phyloP scores from a whole-genome alignment of 1,284 basidiomycete species.

The Pseudozyma sp. region DNA sequence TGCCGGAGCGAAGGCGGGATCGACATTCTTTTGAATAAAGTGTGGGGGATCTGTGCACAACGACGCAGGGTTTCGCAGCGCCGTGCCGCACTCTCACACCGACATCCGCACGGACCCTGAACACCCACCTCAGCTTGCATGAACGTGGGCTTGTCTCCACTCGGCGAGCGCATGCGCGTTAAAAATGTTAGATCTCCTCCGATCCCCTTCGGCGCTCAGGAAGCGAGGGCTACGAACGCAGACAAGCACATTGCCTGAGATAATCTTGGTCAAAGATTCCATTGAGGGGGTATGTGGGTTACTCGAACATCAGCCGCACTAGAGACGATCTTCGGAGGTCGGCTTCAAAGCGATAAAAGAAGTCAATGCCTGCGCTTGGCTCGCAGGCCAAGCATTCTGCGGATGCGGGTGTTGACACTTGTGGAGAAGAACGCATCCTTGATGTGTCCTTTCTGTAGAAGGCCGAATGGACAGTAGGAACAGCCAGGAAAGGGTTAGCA shows the following conservation, averaged over 20 bases:
- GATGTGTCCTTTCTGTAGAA: constrained; percentile 38
- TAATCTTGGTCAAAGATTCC: too few species aligned
- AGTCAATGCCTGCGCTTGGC: constrained; percentile 35
- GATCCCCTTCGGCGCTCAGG: too few species aligned
- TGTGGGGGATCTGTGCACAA: constrained; percentile 20
- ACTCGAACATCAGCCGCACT: too few species aligned
- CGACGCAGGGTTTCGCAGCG: constrained; percentile 24
- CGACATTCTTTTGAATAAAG: constrained; percentile 5
- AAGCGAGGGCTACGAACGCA: too few species aligned
- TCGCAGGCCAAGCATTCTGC: constrained; percentile 40
- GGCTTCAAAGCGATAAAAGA: too few species aligned
- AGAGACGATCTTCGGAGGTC: too few species aligned
- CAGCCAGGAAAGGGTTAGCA: background rate
- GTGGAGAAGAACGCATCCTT: constrained; percentile 46
- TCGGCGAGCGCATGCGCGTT: too few species aligned
- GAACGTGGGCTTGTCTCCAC: background rate
- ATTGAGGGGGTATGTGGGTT: too few species aligned
- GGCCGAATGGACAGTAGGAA: background rate
- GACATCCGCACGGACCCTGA: constrained; percentile 42
- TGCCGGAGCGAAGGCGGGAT: background rate
- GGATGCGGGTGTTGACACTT: constrained; percentile 38
- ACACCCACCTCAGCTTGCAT: background rate
- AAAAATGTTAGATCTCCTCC: too few species aligned
- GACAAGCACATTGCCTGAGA: too few species aligned
- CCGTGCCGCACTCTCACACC: background rate